A percentile compares a stretch with the other conserved stretches of the same genome.
Evolutionary conservation across 1,284 basidiomycete species (phyloP).

Genomic region (Testicularia cyperi): DNA sequence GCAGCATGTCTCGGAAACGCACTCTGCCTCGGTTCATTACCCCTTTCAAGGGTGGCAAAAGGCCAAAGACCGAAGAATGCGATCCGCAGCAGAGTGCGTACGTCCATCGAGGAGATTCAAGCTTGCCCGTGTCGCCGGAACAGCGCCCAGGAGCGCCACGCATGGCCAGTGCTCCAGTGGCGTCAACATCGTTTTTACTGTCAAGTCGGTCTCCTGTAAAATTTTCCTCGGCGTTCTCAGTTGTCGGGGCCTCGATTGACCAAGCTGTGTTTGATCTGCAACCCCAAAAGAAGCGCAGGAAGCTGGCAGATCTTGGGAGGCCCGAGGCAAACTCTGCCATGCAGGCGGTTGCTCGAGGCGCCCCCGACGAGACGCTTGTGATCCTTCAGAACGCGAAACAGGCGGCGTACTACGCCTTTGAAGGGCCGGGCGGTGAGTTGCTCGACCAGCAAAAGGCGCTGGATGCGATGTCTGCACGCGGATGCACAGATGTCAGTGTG

Average conservation of each 20-base stretch:
- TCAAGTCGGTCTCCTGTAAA: no score
- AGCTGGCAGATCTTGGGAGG: slow-evolving; percentile 19
- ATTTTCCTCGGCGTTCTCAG: no score
- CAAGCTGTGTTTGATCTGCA: slow-evolving; percentile 16
- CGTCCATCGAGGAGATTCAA: no score
- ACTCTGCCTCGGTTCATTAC: slow-evolving; percentile 32
- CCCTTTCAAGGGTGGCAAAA: slow-evolving; percentile 44
- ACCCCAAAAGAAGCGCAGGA: slow-evolving; percentile 1
- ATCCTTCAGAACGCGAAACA: slow-evolving; percentile 34
- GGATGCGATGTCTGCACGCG: slow-evolving; percentile 21
- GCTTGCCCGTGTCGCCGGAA: no score
- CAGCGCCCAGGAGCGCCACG: no score
- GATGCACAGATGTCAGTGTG: slow-evolving; percentile 66
- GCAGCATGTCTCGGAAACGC: slow-evolving; percentile 18
- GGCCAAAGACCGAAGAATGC: slow-evolving; percentile 6
- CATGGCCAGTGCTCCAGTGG: no score
- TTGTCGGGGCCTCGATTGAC: no score
- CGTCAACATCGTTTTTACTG: background rate
- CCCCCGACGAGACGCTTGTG: slow-evolving; percentile 40
- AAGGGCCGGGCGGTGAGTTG: slow-evolving; percentile 8
- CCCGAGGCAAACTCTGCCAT: slow-evolving; percentile 23
- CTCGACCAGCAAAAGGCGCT: slow-evolving; percentile 33
- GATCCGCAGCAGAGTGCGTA: no score
- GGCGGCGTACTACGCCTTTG: slow-evolving; percentile 43
- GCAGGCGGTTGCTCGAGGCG: slow-evolving; percentile 35